Evolutionary conservation across 768 basidiomycete species (phyloP).

Genomic region (Sistotremastrum niveocremeum): DNA sequence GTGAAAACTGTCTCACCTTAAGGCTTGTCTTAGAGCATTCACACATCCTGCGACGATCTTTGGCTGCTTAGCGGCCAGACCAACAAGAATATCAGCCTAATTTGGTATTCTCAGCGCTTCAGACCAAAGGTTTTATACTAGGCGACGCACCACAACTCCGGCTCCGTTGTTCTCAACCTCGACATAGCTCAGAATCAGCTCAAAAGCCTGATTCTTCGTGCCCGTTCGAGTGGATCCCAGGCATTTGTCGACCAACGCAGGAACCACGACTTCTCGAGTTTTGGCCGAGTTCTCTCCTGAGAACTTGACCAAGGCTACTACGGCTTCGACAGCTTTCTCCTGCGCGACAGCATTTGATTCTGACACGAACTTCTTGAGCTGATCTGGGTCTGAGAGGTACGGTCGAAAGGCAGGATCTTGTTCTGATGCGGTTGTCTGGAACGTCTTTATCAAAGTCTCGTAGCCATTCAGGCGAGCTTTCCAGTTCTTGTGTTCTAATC

Average conservation of each 20-base stretch:
- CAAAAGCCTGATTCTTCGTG: slow-evolving; percentile 78
- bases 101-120: slow-evolving; percentile 7
- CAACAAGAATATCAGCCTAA: slow-evolving; percentile 69
- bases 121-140: slow-evolving; percentile 14
- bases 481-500: slow-evolving; percentile 95
- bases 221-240: slow-evolving; percentile 83
- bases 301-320: slow-evolving; percentile 76
- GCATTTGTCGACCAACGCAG: slow-evolving; percentile 93
- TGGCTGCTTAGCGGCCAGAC: slow-evolving; percentile 85
- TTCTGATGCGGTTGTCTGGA: slow-evolving; percentile 82
- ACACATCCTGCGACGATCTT: slow-evolving; percentile 81
- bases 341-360: slow-evolving; percentile 96
- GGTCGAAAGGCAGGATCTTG: slow-evolving; percentile 89
- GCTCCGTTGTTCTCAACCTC: slow-evolving; percentile 86
- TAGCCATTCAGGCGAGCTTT: slow-evolving; percentile 94
- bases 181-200: slow-evolving; percentile 77
- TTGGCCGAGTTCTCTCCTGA: slow-evolving; percentile 81
- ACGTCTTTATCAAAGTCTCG: slow-evolving; percentile 73
- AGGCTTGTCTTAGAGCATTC: slow-evolving; percentile 64
- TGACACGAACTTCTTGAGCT: slow-evolving; percentile 75
- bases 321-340: slow-evolving; percentile 90
- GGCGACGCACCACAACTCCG: slow-evolving; percentile 72
- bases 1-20: slow-evolving; percentile 42
- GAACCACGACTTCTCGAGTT: slow-evolving; percentile 68
- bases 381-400: slow-evolving; percentile 62